Evolutionary conservation across 192 early-diverging fungal genomes (phyloP).

Genomic region (Entophlyctis luteolus): DNA sequence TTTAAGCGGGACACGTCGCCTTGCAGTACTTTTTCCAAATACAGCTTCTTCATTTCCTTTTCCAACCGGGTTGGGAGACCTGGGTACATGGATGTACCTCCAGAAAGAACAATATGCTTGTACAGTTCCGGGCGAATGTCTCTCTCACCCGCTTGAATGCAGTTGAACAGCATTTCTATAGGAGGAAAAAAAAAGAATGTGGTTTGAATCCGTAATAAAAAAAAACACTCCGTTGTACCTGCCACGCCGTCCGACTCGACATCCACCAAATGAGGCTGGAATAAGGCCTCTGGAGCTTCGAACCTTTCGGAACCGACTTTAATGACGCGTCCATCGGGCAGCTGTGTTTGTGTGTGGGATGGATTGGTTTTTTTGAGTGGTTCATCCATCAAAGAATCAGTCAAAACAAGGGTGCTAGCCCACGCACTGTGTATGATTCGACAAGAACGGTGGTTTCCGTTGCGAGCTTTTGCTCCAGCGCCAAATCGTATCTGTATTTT

Average conservation of each 20-base stretch:
- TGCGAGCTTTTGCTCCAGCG: slow-evolving; percentile 89
- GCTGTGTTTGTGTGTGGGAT: slow-evolving; percentile 47
- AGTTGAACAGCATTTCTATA: slow-evolving; percentile 86
- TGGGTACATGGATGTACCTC: slow-evolving; percentile 98
- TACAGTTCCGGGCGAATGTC: slow-evolving; percentile 94
- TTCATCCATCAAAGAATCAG: too few relatives aligned
- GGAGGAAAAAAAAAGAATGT: background rate
- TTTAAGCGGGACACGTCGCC: slow-evolving; percentile 77
- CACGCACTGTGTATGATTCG: slow-evolving; percentile 90
- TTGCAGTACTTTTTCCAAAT: slow-evolving; percentile 81
- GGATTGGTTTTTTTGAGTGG: too few relatives aligned
- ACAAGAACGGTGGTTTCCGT: slow-evolving; percentile 96
- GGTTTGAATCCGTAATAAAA: background rate
- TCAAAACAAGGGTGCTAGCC: too few relatives aligned
- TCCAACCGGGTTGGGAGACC: slow-evolving; percentile 94
- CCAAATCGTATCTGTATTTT: slow-evolving; percentile 79
- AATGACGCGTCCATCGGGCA: slow-evolving; percentile 97
- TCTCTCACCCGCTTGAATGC: slow-evolving; percentile 83
- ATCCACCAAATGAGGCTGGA: slow-evolving; percentile 97
- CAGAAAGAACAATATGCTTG: slow-evolving; percentile 96
- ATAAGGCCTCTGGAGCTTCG: slow-evolving; percentile 96
- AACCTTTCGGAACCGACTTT: slow-evolving; percentile 98
- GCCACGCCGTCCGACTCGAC: slow-evolving; percentile 90
- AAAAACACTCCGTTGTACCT: too few relatives aligned
- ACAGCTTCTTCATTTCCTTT: slow-evolving; percentile 97